A percentile compares a stretch with the other conserved stretches of the same genome.
Evolutionary conservation across 2,329 filamentous ascomycete species (phyloP).

Genomic region (Malbranchea zuffiana): DNA sequence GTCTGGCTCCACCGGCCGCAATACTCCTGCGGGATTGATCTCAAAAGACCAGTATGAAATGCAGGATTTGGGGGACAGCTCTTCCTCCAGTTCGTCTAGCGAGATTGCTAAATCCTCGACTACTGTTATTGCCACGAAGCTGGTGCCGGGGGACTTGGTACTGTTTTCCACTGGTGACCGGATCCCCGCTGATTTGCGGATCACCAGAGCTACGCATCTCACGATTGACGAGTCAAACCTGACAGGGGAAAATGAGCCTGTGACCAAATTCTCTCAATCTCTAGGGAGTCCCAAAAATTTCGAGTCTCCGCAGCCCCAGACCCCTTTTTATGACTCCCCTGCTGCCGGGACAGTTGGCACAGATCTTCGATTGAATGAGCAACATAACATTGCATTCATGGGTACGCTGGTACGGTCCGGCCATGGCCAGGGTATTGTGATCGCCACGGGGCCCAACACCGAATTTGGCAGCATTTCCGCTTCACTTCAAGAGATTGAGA

Average conservation of each 20-base stretch:
- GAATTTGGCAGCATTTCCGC: conserved; percentile 95
- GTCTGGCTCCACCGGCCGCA: conserved; percentile 18
- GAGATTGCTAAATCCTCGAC: conserved; percentile 63
- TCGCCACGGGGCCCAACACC: conserved; percentile 84
- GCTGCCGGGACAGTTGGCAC: conserved; percentile 50
- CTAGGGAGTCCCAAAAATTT: conserved; percentile 30
- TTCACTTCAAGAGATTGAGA: conserved; percentile 88
- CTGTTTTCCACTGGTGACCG: conserved; percentile 92
- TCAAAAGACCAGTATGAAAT: conserved; percentile 39
- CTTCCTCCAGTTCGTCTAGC: conserved; percentile 34
- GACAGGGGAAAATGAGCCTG: conserved; percentile 91
- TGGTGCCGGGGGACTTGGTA: conserved; percentile 88
- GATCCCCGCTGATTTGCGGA: conserved; percentile 89
- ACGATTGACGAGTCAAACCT: conserved; percentile 95
- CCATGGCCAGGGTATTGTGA: conserved; percentile 92
- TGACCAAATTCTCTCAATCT: conserved; percentile 62
- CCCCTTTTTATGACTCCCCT: conserved; percentile 49
- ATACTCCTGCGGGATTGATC: conserved; percentile 14
- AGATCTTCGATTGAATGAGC: conserved; percentile 59
- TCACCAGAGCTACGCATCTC: conserved; percentile 78
- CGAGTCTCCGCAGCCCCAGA: conserved; percentile 33
- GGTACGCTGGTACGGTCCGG: conserved; percentile 91
- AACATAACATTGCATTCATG: conserved; percentile 95
- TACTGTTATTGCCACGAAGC: conserved; percentile 73
- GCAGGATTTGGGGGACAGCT: conserved; percentile 29